A percentile compares a stretch with the other conserved stretches of the same genome.
These are phyloP conservation scores for Lophiostoma macrostomum DNA, from an alignment of 495 filamentous ascomycete genomes.

Conservation along the genomic window DNA sequence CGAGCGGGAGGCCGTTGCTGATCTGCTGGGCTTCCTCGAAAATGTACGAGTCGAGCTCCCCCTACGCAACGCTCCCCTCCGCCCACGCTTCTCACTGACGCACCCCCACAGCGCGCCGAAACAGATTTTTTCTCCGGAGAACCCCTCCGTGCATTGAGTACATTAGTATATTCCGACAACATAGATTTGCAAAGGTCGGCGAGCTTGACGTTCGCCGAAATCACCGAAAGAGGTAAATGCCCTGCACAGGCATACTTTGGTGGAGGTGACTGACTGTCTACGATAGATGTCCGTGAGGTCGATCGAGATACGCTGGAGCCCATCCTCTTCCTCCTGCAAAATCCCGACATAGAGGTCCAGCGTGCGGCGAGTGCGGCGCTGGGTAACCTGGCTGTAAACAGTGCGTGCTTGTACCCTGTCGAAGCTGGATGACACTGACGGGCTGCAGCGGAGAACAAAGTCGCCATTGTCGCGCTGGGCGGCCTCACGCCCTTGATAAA, in stretches of 20 bases:
- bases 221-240: constrained; percentile 85
- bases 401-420: constrained; percentile 56
- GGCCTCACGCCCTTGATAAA: constrained; percentile 89
- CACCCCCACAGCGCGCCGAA: constrained; percentile 68
- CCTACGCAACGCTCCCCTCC: background rate
- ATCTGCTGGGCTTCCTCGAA: constrained; percentile 91
- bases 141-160: constrained; percentile 90
- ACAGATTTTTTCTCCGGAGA: constrained; percentile 98
- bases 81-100: constrained; percentile 11
- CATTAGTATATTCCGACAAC: constrained; percentile 96
- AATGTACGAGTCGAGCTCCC: constrained; percentile 59
- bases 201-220: constrained; percentile 97
- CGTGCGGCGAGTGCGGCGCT: constrained; percentile 93
- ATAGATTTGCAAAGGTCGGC: constrained; percentile 97
- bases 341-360: constrained; percentile 94
- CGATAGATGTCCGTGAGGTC: constrained; percentile 88
- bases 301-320: constrained; percentile 92
- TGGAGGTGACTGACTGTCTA: constrained; percentile 15
- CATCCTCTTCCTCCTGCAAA: constrained; percentile 92
- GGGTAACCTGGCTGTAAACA: constrained; percentile 94
- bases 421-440: constrained; percentile 45
- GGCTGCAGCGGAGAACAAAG: constrained; percentile 87
- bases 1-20: constrained; percentile 94
- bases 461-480: constrained; percentile 87
- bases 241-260: background rate